Evolutionary conservation across 208 protist species (phyloP).

Genomic region (Leishmania arabica): DNA sequence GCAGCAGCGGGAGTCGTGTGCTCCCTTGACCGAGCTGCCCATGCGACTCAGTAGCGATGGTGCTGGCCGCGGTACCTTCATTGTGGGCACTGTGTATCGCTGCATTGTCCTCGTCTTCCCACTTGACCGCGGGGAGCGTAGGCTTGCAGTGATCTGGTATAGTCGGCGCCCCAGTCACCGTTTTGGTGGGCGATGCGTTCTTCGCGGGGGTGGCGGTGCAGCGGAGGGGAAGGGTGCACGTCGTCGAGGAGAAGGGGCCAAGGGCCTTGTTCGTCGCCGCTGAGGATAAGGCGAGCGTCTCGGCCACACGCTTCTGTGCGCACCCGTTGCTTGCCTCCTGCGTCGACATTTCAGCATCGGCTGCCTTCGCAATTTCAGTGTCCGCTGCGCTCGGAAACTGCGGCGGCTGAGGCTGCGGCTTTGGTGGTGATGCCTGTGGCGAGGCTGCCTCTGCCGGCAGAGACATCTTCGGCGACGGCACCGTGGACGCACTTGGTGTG

Average conservation of each 20-base stretch:
- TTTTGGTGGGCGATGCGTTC: not conserved
- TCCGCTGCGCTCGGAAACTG: not conserved
- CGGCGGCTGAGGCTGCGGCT: not conserved
- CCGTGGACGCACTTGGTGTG: not conserved
- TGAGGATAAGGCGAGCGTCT: not conserved
- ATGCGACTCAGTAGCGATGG: not conserved
- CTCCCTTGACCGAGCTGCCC: not conserved
- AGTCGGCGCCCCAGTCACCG: not conserved
- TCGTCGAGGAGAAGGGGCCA: not conserved
- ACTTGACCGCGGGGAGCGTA: not conserved
- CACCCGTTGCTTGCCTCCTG: not conserved
- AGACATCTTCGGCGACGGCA: not conserved
- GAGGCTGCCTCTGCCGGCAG: not conserved
- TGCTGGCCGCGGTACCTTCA: not conserved
- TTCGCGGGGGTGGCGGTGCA: not conserved
- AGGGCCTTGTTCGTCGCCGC: not conserved
- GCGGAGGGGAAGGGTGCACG: constrained; percentile 5
- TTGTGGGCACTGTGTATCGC: not conserved
- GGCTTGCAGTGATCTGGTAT: constrained; percentile 11
- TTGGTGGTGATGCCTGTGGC: not conserved
- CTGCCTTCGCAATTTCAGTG: not conserved
- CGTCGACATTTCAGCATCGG: not conserved
- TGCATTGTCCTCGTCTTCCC: constrained; percentile 1
- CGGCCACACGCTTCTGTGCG: not conserved
- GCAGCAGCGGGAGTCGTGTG: not conserved